These are phyloP conservation scores for Gnomoniopsis smithogilvyi DNA, from an alignment of 2,329 filamentous ascomycete genomes.

Conservation along the genomic window DNA sequence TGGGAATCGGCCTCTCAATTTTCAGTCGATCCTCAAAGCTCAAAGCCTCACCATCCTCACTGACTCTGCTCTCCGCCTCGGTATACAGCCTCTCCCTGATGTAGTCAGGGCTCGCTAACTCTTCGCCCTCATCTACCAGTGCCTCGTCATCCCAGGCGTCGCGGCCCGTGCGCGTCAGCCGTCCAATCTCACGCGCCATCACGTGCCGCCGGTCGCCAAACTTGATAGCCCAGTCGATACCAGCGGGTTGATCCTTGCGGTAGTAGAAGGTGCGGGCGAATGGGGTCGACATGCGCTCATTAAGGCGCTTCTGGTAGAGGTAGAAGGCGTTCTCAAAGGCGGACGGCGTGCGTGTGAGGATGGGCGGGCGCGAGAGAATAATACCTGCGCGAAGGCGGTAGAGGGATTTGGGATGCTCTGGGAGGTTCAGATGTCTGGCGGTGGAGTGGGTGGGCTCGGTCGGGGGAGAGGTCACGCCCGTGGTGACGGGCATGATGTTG, in stretches of 20 bases:
- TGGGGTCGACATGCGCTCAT: slow-evolving; percentile 83
- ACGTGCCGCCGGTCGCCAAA: slow-evolving; percentile 69
- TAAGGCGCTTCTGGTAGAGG: slow-evolving; percentile 95
- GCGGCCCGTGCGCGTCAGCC: slow-evolving; percentile 64
- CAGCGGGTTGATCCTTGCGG: slow-evolving; percentile 80
- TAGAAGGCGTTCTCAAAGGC: slow-evolving; percentile 91
- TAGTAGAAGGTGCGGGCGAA: slow-evolving; percentile 94
- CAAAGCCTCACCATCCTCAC: slow-evolving; percentile 58
- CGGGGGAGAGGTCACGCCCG: slow-evolving; percentile 22
- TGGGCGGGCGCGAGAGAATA: slow-evolving; percentile 82
- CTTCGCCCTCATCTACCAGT: slow-evolving; percentile 71
- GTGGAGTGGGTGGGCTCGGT: slow-evolving; percentile 23
- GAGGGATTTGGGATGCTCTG: slow-evolving; percentile 18
- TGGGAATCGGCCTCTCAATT: slow-evolving; percentile 66
- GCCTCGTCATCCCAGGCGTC: slow-evolving; percentile 91
- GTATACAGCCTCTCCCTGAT: slow-evolving; percentile 67
- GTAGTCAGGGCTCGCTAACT: slow-evolving; percentile 60
- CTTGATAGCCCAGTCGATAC: slow-evolving; percentile 89
- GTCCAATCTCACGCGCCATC: slow-evolving; percentile 78
- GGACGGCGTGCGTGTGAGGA: slow-evolving; percentile 79
- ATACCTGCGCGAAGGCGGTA: slow-evolving; percentile 63
- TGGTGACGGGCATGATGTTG: slow-evolving; percentile 24
- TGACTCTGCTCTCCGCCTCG: slow-evolving; percentile 67
- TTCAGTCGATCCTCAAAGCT: slow-evolving; percentile 57
- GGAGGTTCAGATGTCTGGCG: slow-evolving; percentile 25